phyloP scores from a whole-genome alignment of 495 filamentous ascomycete species.

The Trichocladium uniseriatum region DNA sequence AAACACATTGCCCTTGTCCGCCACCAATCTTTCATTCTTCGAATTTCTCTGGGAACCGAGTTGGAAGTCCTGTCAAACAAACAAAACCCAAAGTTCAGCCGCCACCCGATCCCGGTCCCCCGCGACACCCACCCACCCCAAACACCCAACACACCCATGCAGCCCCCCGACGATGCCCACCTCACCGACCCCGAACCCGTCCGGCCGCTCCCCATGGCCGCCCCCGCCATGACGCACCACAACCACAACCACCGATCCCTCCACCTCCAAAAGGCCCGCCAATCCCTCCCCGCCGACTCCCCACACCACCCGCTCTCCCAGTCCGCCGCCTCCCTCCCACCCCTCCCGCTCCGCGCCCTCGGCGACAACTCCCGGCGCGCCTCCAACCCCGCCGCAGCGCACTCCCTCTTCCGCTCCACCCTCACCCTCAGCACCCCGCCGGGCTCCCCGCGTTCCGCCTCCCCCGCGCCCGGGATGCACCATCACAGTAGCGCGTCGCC shows the following conservation, averaged over 20 bases:
- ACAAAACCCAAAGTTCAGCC: no score
- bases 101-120: no score
- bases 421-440: conserved; percentile 34
- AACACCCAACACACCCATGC: conserved; percentile 25
- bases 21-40: no score
- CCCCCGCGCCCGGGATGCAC: conserved; percentile 36
- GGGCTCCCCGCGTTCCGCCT: conserved; percentile 44
- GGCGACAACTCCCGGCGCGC: conserved; percentile 37
- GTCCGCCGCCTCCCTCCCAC: conserved; percentile 39
- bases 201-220: conserved; percentile 34
- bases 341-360: conserved; percentile 37
- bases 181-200: conserved; percentile 29
- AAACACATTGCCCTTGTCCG: no score
- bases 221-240: conserved; percentile 26
- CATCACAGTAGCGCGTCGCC: conserved; percentile 35
- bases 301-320: conserved; percentile 24
- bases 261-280: conserved; percentile 20
- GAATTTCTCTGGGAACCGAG: no score
- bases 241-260: conserved; percentile 7
- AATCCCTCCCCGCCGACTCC: conserved; percentile 24
- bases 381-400: conserved; percentile 20
- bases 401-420: conserved; percentile 50
- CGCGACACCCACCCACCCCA: background rate
- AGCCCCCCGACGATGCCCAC: conserved; percentile 35
- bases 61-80: no score